Percentiles rank a stretch among this genome's conserved stretches.
Conservation (phyloP, 352 stramenopile species). For the Nothophytophthora sp. region DNA sequence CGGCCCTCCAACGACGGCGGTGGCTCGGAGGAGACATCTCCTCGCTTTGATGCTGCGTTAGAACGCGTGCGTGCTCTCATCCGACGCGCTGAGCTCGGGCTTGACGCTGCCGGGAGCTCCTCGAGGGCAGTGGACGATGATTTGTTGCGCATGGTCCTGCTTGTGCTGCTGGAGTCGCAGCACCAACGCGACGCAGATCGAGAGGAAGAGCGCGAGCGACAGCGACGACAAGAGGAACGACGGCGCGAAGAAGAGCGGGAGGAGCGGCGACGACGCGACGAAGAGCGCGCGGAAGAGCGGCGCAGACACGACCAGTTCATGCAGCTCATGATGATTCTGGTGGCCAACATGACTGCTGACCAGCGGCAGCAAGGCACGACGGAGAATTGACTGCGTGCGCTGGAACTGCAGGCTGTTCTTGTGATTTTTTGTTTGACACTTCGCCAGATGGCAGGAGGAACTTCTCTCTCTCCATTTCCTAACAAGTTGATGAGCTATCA, state of each 20-base stretch:
- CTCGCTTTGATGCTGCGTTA: no score
- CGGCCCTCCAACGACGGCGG: no score
- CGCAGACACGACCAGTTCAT: constrained; percentile 35
- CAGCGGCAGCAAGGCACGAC: constrained; percentile 25
- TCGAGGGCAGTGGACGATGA: constrained; percentile 7
- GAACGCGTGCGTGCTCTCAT: no score
- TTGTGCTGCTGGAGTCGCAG: constrained; percentile 32
- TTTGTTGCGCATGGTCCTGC: constrained; percentile 28
- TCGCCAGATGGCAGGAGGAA: no score
- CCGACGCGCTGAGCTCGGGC: constrained; percentile 14
- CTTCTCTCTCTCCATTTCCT: no score
- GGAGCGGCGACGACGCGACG: constrained; percentile 22
- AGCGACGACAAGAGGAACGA: constrained; percentile 22
- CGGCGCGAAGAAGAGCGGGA: constrained; percentile 33
- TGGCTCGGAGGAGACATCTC: no score
- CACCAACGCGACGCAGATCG: constrained; percentile 31
- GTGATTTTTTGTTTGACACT: no score
- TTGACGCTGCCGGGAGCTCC: constrained; percentile 7
- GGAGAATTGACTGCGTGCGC: no score
- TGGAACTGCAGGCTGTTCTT: no score
- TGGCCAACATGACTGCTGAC: constrained; percentile 25
- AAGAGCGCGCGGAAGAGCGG: constrained; percentile 29
- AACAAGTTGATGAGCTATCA: no score
- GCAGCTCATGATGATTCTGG: constrained; percentile 32
- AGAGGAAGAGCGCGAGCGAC: constrained; percentile 28